Evolutionary conservation across 176 grass and related monocot genomes (phyloP), one percentile per base, ranked within the genome.

Genomic region (Phoenix roebelenii): DNA sequence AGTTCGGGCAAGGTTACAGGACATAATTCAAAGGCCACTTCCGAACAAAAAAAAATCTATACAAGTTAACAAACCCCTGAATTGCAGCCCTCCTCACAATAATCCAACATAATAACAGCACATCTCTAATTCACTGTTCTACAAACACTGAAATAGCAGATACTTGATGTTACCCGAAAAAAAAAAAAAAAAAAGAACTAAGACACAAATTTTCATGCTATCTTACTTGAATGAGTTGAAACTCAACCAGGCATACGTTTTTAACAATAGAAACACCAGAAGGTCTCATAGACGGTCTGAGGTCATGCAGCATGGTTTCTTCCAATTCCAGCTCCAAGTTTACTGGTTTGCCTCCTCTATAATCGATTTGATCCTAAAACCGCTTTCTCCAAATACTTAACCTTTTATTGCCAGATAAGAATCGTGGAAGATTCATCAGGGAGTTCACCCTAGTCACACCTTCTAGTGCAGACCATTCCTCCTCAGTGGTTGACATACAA

Each of bases 381-480:
- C 61, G 52, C 59, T 92, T 88, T 72, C 67, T 97, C 84, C 84
- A 75, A 67, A 66, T 78, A 15, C 72, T 57, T 0, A 84, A 97
- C 69, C 24, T 70, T 75, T 85, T 89, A 15, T 98, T 88, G 0
- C 73, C 52, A 7, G 81, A 73, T 3, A 98, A 57, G 57, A 85
- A 83, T 70, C 94, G 77, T 2, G 94, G 94, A 54, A 98, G 81
- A 67, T 92, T 98, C 57, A 98, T 26, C 57, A 98, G 84, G 67
- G 94, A 92, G 68, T 98, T 98, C n/a, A 90, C 84, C 39, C 88
- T 69, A 0, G 94, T 83, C 22, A 98, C 75, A 2, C 88, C 94
- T 83, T 98, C 81, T 0, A 98, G 79, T 0, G 94, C 94, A 17
- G 94, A 89, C 94, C 94, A 98, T 68, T 98, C 94, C 23, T 98